phyloP scores from a whole-genome alignment of 208 protist genomes.

The Wallacemonas sp. region DNA sequence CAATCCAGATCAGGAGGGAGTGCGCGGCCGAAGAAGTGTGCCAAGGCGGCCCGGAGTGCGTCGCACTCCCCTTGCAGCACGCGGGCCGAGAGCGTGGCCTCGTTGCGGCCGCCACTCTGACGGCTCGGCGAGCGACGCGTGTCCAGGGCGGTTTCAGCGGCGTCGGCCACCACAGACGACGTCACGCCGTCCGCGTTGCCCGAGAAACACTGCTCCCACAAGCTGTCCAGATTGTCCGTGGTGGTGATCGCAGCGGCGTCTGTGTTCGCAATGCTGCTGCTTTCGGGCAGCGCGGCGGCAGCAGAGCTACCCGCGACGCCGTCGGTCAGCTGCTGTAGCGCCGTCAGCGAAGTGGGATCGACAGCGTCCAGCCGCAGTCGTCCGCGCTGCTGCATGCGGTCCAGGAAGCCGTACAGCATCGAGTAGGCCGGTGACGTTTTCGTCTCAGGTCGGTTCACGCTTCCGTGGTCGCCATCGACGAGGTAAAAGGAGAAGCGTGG shows the following conservation, averaged over 20 bases:
- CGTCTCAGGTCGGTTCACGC: slow-evolving; percentile 48
- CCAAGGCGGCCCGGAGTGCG: slow-evolving; percentile 13
- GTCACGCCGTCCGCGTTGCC: neutral
- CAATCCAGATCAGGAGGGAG: slow-evolving; percentile 36
- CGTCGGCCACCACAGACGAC: neutral
- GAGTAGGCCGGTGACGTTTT: slow-evolving; percentile 62
- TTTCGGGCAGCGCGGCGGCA: no score
- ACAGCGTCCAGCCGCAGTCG: slow-evolving; percentile 16
- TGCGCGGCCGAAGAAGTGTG: slow-evolving; percentile 35
- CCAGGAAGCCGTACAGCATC: slow-evolving; percentile 55
- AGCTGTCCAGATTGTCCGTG: neutral
- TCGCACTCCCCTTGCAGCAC: slow-evolving; percentile 25
- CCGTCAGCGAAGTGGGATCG: neutral
- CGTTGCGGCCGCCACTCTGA: slow-evolving; percentile 3
- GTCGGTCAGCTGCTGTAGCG: neutral
- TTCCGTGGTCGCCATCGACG: slow-evolving; percentile 52
- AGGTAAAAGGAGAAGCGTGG: slow-evolving; percentile 59
- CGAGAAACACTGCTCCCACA: slow-evolving; percentile 6
- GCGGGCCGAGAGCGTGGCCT: slow-evolving; percentile 21
- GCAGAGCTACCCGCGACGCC: neutral
- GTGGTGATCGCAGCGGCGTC: neutral
- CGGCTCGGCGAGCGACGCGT: neutral
- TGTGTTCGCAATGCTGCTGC: no score
- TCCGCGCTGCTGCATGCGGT: slow-evolving; percentile 54
- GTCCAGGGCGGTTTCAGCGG: no score